These are phyloP conservation scores for Claviceps purpurea DNA, from an alignment of 2,329 filamentous ascomycete species.

Conservation along the genomic window DNA sequence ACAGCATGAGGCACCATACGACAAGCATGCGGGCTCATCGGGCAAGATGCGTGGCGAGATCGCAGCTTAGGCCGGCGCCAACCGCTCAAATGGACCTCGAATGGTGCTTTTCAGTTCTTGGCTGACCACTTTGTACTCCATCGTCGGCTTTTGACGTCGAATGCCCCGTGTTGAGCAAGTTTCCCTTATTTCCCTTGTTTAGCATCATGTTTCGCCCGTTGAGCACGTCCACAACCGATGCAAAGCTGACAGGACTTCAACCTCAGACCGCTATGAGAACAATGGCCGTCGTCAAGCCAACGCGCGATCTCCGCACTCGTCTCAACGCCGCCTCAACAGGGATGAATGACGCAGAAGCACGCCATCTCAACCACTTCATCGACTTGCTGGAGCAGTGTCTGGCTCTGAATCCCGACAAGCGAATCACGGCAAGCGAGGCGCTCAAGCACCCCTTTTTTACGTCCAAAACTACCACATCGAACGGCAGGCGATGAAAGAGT, in stretches of 20 bases:
- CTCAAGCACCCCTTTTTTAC: constrained; percentile 79
- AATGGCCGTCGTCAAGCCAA: constrained; percentile 59
- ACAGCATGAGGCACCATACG: neutral
- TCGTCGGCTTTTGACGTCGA: too few species aligned
- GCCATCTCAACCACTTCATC: constrained; percentile 70
- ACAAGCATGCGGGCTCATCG: neutral
- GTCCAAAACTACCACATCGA: constrained; percentile 14
- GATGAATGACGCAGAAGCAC: constrained; percentile 59
- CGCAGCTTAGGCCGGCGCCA: constrained; percentile 3
- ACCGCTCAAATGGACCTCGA: neutral
- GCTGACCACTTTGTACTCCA: too few species aligned
- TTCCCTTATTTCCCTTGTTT: neutral
- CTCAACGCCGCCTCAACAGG: constrained; percentile 61
- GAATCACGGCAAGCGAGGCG: constrained; percentile 75
- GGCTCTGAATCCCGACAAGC: constrained; percentile 81
- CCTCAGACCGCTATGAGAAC: constrained; percentile 51
- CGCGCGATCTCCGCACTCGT: constrained; percentile 68
- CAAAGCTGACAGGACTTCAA: neutral
- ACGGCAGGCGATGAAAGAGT: constrained; percentile 1
- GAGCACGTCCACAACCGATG: neutral
- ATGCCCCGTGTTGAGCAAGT: neutral
- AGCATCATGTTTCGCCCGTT: neutral
- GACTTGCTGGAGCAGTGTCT: constrained; percentile 84
- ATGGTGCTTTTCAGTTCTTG: neutral
- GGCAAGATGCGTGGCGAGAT: neutral